Conservation (phyloP, 176 grass and related monocot species). For the Oryza coarctata region DNA sequence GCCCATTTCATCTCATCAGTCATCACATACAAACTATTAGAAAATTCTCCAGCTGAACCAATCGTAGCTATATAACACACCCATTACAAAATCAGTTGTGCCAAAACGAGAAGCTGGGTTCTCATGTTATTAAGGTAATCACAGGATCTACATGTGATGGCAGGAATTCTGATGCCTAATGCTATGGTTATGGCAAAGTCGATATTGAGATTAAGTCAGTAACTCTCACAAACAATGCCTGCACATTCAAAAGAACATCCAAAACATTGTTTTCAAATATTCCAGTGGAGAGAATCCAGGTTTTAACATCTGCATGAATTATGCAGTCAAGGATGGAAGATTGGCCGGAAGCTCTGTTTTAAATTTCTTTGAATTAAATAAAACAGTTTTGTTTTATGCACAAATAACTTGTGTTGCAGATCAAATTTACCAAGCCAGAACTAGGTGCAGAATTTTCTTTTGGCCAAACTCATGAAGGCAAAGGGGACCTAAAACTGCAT, state of each 20-base stretch:
- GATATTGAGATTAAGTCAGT: neutral
- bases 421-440: too few relatives aligned
- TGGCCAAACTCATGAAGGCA: neutral
- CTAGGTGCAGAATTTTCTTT: neutral
- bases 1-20: neutral
- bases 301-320: neutral
- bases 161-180: neutral
- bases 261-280: neutral
- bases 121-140: neutral
- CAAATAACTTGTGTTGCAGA: too few relatives aligned
- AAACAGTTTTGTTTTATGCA: neutral
- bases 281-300: neutral
- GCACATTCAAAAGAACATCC: neutral
- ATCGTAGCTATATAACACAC: neutral
- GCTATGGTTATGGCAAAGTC: neutral
- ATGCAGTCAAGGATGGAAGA: neutral
- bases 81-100: neutral
- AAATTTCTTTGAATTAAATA: neutral
- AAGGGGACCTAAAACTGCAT: neutral
- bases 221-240: neutral
- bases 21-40: neutral
- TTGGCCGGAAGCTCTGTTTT: neutral
- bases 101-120: neutral
- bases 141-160: neutral
- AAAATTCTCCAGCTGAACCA: neutral